These are phyloP conservation scores for Solanum hybrid DNA, from an alignment of 305 asterid genomes.

Conservation along the genomic window DNA sequence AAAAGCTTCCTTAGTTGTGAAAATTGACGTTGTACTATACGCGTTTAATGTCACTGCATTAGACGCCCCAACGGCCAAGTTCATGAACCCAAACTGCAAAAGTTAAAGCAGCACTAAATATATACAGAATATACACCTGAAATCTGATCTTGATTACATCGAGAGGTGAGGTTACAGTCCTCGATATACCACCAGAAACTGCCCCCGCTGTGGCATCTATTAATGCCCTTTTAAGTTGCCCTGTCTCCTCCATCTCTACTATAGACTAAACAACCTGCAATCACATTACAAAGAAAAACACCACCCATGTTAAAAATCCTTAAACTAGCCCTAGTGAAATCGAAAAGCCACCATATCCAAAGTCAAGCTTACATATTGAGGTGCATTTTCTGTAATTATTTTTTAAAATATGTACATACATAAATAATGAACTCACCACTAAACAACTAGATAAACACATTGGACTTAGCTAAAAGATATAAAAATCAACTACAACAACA, in stretches of 20 bases:
- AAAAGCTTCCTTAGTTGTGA: background rate
- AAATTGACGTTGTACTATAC: background rate
- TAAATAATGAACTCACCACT: background rate
- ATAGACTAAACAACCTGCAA: slow-evolving; percentile 23
- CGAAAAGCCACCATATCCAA: background rate
- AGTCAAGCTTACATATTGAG: background rate
- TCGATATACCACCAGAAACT: slow-evolving; percentile 50
- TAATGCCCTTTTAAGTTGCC: slow-evolving; percentile 48
- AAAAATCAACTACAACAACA: background rate
- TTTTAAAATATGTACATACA: background rate
- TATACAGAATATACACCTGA: slow-evolving; percentile 34
- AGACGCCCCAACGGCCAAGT: background rate
- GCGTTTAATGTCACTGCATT: background rate
- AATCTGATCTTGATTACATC: slow-evolving; percentile 70
- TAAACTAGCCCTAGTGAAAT: background rate
- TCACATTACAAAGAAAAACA: background rate
- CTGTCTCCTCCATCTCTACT: slow-evolving; percentile 50
- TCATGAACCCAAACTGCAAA: background rate
- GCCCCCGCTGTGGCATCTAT: slow-evolving; percentile 64
- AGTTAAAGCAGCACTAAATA: background rate
- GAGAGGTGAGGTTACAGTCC: slow-evolving; percentile 66
- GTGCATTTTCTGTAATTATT: background rate
- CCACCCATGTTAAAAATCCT: background rate
- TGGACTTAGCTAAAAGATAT: background rate
- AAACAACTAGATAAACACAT: background rate